A percentile compares a stretch with the other conserved stretches of the same genome.
Conservation (phyloP, 2,329 filamentous ascomycete species). For the Exophiala aquamarina region DNA sequence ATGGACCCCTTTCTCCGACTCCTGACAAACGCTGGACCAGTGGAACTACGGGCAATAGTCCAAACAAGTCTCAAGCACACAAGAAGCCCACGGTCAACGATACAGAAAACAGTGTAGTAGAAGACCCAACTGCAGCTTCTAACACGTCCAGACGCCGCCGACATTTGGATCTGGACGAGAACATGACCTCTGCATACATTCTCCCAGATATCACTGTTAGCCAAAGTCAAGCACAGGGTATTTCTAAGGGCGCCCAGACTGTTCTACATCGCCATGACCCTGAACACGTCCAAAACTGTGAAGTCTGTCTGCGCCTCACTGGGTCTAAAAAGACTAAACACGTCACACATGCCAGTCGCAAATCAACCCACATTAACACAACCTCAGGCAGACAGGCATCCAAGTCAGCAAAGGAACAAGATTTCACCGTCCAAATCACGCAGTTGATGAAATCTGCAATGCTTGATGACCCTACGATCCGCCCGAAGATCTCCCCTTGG, state of each 20-base stretch:
- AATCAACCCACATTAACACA: constrained; percentile 24
- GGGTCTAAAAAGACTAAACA: constrained; percentile 33
- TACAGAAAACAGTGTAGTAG: constrained; percentile 25
- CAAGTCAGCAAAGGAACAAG: constrained; percentile 36
- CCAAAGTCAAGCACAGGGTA: constrained; percentile 28
- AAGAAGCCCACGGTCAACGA: constrained; percentile 22
- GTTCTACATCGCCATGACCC: constrained; percentile 44
- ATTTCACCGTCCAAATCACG: constrained; percentile 32
- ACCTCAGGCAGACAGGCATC: constrained; percentile 34
- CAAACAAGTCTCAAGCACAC: constrained; percentile 14
- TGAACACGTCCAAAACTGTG: constrained; percentile 57
- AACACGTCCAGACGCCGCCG: constrained; percentile 52
- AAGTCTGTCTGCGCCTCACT: constrained; percentile 51
- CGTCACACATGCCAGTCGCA: constrained; percentile 16
- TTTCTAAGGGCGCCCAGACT: constrained; percentile 41
- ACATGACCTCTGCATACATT: constrained; percentile 66
- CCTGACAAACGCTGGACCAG: constrained; percentile 12
- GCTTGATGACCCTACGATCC: constrained; percentile 59
- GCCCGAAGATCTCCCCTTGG: constrained; percentile 65
- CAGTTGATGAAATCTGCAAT: constrained; percentile 23
- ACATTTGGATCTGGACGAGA: constrained; percentile 45
- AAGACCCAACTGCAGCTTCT: constrained; percentile 38
- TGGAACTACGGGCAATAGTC: constrained; percentile 6
- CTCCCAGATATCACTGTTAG: constrained; percentile 61
- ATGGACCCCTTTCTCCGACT: constrained; percentile 9